Base-by-base conservation (phyloP, 768 basidiomycete genomes). In the Trametes cubensis region DNA sequence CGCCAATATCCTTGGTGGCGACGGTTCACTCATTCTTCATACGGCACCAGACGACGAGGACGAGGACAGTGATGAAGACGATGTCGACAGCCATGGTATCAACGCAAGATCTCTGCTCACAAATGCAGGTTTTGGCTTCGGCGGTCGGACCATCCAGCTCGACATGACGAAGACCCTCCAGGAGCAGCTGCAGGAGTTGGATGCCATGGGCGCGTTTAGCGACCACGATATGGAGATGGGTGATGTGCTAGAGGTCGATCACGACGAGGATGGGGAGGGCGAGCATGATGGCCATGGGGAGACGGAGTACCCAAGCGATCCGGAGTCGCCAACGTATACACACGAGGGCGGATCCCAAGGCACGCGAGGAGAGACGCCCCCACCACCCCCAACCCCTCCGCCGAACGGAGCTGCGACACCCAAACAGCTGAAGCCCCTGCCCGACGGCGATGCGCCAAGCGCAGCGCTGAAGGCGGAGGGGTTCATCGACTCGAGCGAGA, bases 401-500 rank as follows among this genome's bases (percentile, higher is more conserved):
- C 71, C 76, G 20, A 84, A 86, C 63, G 85, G 84, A 44, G 80
- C 80, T 60, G 69, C 75, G 41, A 63, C 80, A 6, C 79, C 79
- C 26, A 74, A 76, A 59, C 88, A 88, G 67, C 74, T 85, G 44
- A 72, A 77, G 20, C 76, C 81, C 6, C 70, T 76, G 40, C 83
- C 86, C 14, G 75, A 77, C 53, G 85, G 84, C 28, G 86, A 88
- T 64, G 80, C 76, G 56, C 80, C 81, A 28, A 77, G 81, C 62
- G 77, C 83, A 6, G 82, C 80, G 13, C 76, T 81, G n/a, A 78
- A 80, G 69, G 81, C 76, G 30, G 88, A 90, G 69, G 87, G 86
- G n/a, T 77, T 89, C 40, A 74, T 86, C 73, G 85, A 89, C 69
- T 73, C 77, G 59, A 87, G 83, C 70, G 87, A 89, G 75, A 83